Evolutionary conservation across 1,284 basidiomycete genomes (phyloP).

Genomic region (Somion occarium): DNA sequence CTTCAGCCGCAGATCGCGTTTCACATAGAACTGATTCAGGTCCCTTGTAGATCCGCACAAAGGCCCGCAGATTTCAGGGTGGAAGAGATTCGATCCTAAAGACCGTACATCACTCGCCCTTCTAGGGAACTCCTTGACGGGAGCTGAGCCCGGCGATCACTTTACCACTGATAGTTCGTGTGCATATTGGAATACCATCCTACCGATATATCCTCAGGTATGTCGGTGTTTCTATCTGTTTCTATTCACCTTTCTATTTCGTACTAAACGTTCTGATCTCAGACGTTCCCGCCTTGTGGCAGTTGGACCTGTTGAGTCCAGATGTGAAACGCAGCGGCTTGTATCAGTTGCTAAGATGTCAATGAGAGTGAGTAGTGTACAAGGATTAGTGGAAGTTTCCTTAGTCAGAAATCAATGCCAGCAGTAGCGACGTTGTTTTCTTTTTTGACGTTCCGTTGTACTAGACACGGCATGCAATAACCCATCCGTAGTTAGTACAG

Average conservation of each 20-base stretch:
- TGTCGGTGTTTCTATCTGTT: background rate
- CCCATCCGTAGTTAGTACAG: too few relatives aligned
- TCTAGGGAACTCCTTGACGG: conserved; percentile 21
- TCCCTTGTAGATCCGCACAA: conserved; percentile 18
- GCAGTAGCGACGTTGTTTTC: too few relatives aligned
- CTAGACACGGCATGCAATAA: too few relatives aligned
- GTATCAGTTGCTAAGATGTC: too few relatives aligned
- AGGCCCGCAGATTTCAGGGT: conserved; percentile 25
- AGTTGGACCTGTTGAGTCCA: conserved; percentile 17
- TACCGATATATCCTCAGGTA: conserved; percentile 26
- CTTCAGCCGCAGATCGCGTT: too few relatives aligned
- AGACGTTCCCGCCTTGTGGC: conserved; percentile 17
- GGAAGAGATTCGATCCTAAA: conserved; percentile 22
- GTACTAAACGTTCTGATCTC: background rate
- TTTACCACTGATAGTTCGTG: conserved; percentile 18
- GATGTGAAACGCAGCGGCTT: too few relatives aligned
- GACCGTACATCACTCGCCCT: conserved; percentile 21
- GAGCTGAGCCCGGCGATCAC: conserved; percentile 22
- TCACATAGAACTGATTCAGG: too few relatives aligned
- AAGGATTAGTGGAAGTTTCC: too few relatives aligned
- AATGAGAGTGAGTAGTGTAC: too few relatives aligned
- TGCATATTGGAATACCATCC: conserved; percentile 25
- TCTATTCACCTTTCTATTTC: background rate
- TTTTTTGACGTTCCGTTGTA: too few relatives aligned
- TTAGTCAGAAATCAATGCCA: too few relatives aligned